Percentiles rank a stretch among this genome's conserved stretches.
Conservation (phyloP, 2,329 filamentous ascomycete genomes). For the Colletotrichum sp. region DNA sequence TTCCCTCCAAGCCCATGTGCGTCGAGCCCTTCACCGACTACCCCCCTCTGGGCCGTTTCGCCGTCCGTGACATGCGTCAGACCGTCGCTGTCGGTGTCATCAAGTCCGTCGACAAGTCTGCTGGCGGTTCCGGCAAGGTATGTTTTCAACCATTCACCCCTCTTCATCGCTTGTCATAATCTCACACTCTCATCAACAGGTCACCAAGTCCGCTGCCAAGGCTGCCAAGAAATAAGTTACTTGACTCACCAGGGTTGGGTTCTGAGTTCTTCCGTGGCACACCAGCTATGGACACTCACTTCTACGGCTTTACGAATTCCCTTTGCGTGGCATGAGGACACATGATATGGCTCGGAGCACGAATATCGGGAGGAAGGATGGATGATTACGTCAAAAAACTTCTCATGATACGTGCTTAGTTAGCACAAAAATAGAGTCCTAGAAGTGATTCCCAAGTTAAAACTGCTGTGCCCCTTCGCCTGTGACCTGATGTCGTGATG, state of each 20-base stretch:
- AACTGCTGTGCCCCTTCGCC: neutral
- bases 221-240: constrained; percentile 73
- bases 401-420: constrained; percentile 50
- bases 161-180: neutral
- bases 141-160: constrained; percentile 31
- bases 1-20: constrained; percentile 99
- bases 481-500: neutral
- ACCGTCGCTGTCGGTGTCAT: constrained; percentile 95
- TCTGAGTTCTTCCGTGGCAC: constrained; percentile 8
- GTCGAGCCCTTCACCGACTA: constrained; percentile 99
- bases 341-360: constrained; percentile 45
- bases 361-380: constrained; percentile 46
- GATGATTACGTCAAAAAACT: constrained; percentile 42
- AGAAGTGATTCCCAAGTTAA: constrained; percentile 27
- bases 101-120: constrained; percentile 80
- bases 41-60: constrained; percentile 99
- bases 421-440: constrained; percentile 53
- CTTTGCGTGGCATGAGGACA: constrained; percentile 50
- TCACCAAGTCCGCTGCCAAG: constrained; percentile 76
- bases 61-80: constrained; percentile 97
- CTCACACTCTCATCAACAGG: constrained; percentile 27
- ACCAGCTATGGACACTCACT: constrained; percentile 34
- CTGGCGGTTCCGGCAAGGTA: constrained; percentile 63
- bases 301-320: constrained; percentile 51
- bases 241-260: constrained; percentile 21